A percentile compares a stretch with the other conserved stretches of the same genome.
These are phyloP conservation scores for Spergularia marina DNA, from an alignment of 148 eudicot species.

Conservation along the genomic window DNA sequence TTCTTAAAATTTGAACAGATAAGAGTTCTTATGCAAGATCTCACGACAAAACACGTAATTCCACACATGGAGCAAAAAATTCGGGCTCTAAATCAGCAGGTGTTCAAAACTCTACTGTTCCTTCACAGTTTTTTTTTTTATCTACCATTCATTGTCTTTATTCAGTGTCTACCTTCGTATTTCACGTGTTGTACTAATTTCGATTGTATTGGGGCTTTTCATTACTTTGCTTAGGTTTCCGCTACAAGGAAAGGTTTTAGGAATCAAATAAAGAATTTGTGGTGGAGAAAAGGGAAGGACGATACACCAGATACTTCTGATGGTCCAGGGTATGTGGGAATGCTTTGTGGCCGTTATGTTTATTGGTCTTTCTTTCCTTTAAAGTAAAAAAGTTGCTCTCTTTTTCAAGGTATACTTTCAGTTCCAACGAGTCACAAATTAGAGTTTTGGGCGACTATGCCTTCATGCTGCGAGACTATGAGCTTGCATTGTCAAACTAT, in stretches of 20 bases:
- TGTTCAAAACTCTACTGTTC: conserved; percentile 24
- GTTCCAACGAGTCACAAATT: conserved; percentile 92
- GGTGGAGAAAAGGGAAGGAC: conserved; percentile 99
- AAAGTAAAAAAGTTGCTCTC: conserved; percentile 22
- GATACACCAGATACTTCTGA: conserved; percentile 62
- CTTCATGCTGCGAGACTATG: conserved; percentile 94
- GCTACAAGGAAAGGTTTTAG: conserved; percentile 97
- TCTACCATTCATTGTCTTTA: conserved; percentile 2
- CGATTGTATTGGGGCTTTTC: conserved; percentile 13
- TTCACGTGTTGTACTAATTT: background rate
- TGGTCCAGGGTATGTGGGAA: conserved; percentile 63
- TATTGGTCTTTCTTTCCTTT: conserved; percentile 18
- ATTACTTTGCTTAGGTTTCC: conserved; percentile 58
- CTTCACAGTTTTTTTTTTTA: background rate
- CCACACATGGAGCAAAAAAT: conserved; percentile 96
- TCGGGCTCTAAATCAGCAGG: conserved; percentile 92
- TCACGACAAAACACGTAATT: conserved; percentile 76
- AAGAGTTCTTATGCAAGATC: conserved; percentile 63
- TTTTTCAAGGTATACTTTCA: conserved; percentile 80
- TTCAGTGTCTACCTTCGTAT: background rate
- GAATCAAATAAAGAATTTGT: conserved; percentile 95
- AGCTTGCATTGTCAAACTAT: conserved; percentile 93
- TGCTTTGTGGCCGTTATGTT: conserved; percentile 2
- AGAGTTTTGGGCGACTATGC: conserved; percentile 96
- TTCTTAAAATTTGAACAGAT: conserved; percentile 49